A percentile compares a stretch with the other conserved stretches of the same genome.
These are phyloP conservation scores for Dictyophora rubrovolvata DNA, from an alignment of 768 basidiomycete species.

Conservation along the genomic window DNA sequence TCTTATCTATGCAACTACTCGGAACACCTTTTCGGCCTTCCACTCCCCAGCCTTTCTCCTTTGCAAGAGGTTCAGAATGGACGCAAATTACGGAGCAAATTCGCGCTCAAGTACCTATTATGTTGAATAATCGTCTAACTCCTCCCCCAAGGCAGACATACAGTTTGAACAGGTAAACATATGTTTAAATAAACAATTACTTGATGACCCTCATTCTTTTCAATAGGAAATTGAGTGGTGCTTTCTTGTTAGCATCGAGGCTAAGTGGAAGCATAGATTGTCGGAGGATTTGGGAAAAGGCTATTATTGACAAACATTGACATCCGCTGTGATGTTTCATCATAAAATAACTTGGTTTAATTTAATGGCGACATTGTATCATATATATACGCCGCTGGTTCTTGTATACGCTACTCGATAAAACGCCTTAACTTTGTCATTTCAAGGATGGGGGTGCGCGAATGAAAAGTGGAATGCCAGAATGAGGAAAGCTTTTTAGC, in stretches of 20 bases:
- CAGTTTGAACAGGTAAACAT: constrained; percentile 87
- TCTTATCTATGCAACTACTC: constrained; percentile 72
- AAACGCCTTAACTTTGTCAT: too few species aligned
- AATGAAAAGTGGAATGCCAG: too few species aligned
- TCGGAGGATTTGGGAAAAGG: constrained; percentile 62
- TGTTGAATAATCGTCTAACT: constrained; percentile 80
- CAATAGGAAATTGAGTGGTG: constrained; percentile 67
- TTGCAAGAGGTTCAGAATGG: constrained; percentile 59
- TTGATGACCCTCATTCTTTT: not conserved
- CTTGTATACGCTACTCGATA: too few species aligned
- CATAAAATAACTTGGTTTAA: too few species aligned
- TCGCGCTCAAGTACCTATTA: constrained; percentile 73
- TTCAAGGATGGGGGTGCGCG: too few species aligned
- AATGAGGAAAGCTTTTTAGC: too few species aligned
- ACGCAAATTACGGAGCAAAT: constrained; percentile 67
- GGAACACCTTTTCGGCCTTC: constrained; percentile 71
- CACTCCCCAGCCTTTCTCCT: constrained; percentile 66
- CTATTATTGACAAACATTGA: constrained; percentile 23
- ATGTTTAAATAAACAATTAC: too few species aligned
- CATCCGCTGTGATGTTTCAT: too few species aligned
- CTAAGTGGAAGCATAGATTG: constrained; percentile 69
- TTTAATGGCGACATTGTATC: too few species aligned
- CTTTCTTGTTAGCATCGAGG: constrained; percentile 68
- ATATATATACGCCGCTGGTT: too few species aligned
- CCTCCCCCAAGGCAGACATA: constrained; percentile 95